Percentiles rank a stretch among this genome's conserved stretches.
These are phyloP conservation scores for Clavaria fumosa DNA, from an alignment of 768 basidiomycete genomes.

Conservation along the genomic window DNA sequence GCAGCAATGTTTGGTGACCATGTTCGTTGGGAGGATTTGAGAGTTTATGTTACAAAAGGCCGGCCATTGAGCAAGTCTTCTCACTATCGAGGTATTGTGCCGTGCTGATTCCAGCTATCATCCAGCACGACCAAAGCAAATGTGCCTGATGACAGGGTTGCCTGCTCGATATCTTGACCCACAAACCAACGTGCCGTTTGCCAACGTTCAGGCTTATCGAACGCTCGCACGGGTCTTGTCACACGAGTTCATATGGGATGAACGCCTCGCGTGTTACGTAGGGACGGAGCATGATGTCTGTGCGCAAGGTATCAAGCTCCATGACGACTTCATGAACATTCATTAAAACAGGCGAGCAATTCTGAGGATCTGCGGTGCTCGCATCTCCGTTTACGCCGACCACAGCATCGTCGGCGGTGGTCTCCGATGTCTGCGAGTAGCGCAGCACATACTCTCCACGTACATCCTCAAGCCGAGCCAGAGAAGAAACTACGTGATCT, in stretches of 20 bases:
- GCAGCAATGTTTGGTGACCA: constrained; percentile 74
- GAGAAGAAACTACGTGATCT: too few species aligned
- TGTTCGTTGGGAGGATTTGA: constrained; percentile 62
- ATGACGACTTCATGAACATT: too few species aligned
- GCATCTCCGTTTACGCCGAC: too few species aligned
- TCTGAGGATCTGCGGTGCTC: too few species aligned
- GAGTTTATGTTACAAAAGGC: constrained; percentile 47
- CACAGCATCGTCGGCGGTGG: too few species aligned
- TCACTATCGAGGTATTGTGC: neutral
- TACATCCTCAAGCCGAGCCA: too few species aligned
- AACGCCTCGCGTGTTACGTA: constrained; percentile 28
- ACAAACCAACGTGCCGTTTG: constrained; percentile 63
- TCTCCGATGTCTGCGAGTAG: too few species aligned
- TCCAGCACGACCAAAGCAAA: constrained; percentile 46
- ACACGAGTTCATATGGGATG: constrained; percentile 60
- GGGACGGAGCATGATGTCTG: constrained; percentile 13
- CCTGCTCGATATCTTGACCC: constrained; percentile 73
- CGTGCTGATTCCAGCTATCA: constrained; percentile 1
- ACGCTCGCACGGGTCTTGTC: constrained; percentile 43
- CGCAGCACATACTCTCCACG: too few species aligned
- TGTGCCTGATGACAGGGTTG: constrained; percentile 68
- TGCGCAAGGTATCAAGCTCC: neutral
- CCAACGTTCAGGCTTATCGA: constrained; percentile 49
- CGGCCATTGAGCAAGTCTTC: constrained; percentile 26
- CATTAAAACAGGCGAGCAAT: too few species aligned